phyloP scores from a whole-genome alignment of 305 asterid genomes.

The Fraxinus latifolia region DNA sequence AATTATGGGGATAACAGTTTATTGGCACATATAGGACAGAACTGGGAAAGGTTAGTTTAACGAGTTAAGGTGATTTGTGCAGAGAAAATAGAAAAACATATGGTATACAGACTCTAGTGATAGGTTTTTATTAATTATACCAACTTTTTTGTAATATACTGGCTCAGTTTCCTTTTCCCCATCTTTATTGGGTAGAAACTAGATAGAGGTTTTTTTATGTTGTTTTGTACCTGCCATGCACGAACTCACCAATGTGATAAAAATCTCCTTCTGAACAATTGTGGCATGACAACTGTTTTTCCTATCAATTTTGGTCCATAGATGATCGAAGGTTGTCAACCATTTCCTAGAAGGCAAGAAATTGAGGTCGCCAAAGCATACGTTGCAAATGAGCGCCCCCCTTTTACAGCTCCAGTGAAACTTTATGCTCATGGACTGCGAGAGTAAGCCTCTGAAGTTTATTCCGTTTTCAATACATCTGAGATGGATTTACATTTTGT shows the following conservation, averaged over 20 bases:
- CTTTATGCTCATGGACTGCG: conserved; percentile 57
- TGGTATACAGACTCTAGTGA: background rate
- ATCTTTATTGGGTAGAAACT: background rate
- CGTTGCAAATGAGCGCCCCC: conserved; percentile 73
- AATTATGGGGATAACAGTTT: background rate
- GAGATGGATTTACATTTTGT: background rate
- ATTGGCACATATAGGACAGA: background rate
- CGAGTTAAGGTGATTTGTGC: conserved; percentile 1
- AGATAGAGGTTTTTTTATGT: background rate
- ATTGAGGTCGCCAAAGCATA: conserved; percentile 66
- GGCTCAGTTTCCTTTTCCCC: conserved; percentile 3
- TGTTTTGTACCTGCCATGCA: conserved; percentile 15
- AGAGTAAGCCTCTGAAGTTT: conserved; percentile 49
- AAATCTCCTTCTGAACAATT: background rate
- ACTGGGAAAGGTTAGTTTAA: background rate
- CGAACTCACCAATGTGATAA: background rate
- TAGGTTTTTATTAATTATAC: background rate
- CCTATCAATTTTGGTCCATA: conserved; percentile 24
- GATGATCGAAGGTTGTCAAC: conserved; percentile 85
- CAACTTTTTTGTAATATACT: background rate
- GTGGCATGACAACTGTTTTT: conserved; percentile 18
- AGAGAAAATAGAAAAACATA: background rate
- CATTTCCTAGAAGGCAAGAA: conserved; percentile 55
- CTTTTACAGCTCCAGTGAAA: conserved; percentile 63
- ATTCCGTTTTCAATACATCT: background rate